phyloP scores from a whole-genome alignment of 805 yeast genomes.

The Ogataea paraovalis region DNA sequence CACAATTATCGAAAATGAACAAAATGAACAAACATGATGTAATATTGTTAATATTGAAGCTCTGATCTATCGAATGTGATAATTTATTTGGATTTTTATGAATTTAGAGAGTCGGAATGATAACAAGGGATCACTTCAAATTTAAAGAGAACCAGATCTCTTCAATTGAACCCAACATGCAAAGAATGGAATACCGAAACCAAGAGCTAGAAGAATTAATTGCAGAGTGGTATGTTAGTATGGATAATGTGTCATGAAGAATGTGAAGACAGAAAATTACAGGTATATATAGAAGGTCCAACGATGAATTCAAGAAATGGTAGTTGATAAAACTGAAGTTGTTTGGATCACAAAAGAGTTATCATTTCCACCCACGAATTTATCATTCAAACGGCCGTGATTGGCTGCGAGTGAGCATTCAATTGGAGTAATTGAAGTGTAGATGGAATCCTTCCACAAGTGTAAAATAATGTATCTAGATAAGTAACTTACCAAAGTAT shows the following conservation, averaged over 20 bases:
- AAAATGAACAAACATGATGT: neutral
- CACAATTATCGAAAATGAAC: neutral
- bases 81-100: neutral
- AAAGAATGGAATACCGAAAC: slow-evolving; percentile 74
- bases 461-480: no score
- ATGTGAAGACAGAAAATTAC: no score
- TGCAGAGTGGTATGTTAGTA: slow-evolving; percentile 8
- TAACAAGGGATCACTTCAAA: neutral
- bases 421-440: no score
- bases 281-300: no score
- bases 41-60: neutral
- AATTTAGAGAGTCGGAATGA: neutral
- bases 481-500: slow-evolving; percentile 62
- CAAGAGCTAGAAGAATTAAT: slow-evolving; percentile 35
- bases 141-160: slow-evolving; percentile 67
- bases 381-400: no score
- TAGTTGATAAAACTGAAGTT: no score
- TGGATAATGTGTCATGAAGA: neutral
- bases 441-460: no score
- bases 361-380: no score
- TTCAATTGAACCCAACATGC: slow-evolving; percentile 77
- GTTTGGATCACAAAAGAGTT: no score
- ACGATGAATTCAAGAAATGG: no score
- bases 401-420: no score
- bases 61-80: neutral